Base-by-base conservation (phyloP, 257 asterid genomes). In the Ilex aquifolium region DNA sequence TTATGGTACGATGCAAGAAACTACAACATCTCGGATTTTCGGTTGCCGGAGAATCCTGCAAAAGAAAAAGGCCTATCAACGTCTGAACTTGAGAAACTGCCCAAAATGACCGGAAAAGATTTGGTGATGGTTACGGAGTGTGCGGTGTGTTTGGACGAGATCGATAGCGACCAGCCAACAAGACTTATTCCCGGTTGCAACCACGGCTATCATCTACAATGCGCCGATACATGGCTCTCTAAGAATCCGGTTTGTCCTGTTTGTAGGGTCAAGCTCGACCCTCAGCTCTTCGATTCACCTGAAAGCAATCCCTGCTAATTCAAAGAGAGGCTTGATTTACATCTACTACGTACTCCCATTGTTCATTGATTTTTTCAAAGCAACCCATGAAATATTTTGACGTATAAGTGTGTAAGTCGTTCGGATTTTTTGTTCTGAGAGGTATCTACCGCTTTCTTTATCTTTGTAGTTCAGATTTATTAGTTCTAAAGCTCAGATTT, bases 201-300 rank as follows among this genome's bases (percentile, higher is more conserved):
- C 68, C 98, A 91, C 52, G 96, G 98, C 14, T 91, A 88, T 48
- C 98, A 91, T 61, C 36, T 82, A 3, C 76, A 75, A 57, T 91
- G 98, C 62, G 96, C 83, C 32, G 95, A 91, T 57, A 74, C 87
- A 0, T 91, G 98, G 98, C 84, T 91, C 21, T 77, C 94, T 2
- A 82, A 77, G 55, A 74, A 80, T 51, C 60, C 87, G 2, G 62
- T 77, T 31, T 91, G 98, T 67, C 98, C 98, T 0, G 76, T 91
- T 56, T 91, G 98, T 53, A 67, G 98, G 69, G 75, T 86, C 10
- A 80, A 74, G 30, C 76, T 90, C 30, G 82, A 59, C 65, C 83
- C 88, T 0, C 88, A 81, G n/a, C 32, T 87, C 3, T 66, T 86
- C 39, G 42, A 73, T 57, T 81, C 85, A 2, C 67, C 85, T n/a